phyloP scores from a whole-genome alignment of 108 stramenopile species.

The Bacterosira constricta region DNA sequence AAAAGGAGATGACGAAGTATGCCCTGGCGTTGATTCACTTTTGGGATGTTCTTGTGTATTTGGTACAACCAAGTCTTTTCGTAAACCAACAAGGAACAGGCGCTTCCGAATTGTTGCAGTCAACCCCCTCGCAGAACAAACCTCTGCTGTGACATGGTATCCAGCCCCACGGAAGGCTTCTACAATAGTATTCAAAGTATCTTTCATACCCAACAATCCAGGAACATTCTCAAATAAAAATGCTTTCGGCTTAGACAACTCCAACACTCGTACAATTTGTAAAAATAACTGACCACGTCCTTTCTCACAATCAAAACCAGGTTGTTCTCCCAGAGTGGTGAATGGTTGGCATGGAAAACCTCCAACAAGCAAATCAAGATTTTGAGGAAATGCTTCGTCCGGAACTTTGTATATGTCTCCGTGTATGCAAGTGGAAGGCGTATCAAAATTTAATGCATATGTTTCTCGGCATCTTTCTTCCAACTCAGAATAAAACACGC shows the following conservation, averaged over 20 bases:
- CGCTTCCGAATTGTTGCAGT: constrained; percentile 70
- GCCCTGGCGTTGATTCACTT: background rate
- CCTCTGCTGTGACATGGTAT: constrained; percentile 64
- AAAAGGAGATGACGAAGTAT: constrained; percentile 12
- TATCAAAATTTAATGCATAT: constrained; percentile 67
- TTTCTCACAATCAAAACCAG: constrained; percentile 66
- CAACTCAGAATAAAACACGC: constrained; percentile 77
- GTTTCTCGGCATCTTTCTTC: constrained; percentile 57
- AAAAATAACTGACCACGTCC: constrained; percentile 68
- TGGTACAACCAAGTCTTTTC: constrained; percentile 32
- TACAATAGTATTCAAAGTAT: constrained; percentile 54
- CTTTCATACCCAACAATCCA: constrained; percentile 62
- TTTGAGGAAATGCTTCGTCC: constrained; percentile 35
- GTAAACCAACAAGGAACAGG: constrained; percentile 74
- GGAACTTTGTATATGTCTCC: constrained; percentile 66
- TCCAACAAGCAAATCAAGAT: constrained; percentile 64
- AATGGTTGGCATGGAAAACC: constrained; percentile 90
- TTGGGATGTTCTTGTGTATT: background rate
- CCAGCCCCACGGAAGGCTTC: constrained; percentile 63
- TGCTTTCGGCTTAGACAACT: constrained; percentile 60
- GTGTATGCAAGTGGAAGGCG: constrained; percentile 32
- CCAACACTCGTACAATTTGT: constrained; percentile 73
- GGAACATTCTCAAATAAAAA: constrained; percentile 87
- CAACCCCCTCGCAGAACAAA: constrained; percentile 71
- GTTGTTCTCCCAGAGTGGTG: constrained; percentile 65